Evolutionary conservation across 305 asterid species (phyloP), one percentile per base, ranked within the genome.

Genomic region (Plantago rigida): DNA sequence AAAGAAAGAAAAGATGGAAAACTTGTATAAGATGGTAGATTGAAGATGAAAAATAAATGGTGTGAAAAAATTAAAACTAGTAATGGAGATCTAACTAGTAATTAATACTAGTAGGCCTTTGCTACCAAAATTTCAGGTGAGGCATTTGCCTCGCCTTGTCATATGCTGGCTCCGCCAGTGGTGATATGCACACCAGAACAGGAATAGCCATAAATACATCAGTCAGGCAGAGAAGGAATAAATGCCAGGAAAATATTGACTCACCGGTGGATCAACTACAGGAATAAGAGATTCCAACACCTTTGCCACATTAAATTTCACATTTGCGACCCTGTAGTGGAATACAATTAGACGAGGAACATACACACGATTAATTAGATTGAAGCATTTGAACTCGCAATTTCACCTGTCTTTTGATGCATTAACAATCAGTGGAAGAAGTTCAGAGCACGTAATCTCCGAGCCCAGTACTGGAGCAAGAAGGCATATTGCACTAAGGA

Each of bases 391-490:
- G 11, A 17, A 49, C 15, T 51, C 17, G 19, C 34, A 59, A 67
- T 15, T 13, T 45, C 47, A 86, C 94, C 85, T 78, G 81, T 86
- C 94, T 77, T 86, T 86, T 1, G 92, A 65, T 63, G 92, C 85
- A 47, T 74, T 75, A 63, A 72, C 70, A 14, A 86, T 75, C 61
- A 78, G 82, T 3, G 95, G 95, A 69, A 86, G 70, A 69, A 86
- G 63, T 51, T 71, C 80, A 13, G 92, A 83, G 55, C 92, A 86
- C 39, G 94, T 83, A 29, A 86, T 83, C 78, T 86, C 95, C 3
- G 85, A 56, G 48, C 92, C 95, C 92, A 84, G 71, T 22, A 86
- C 95, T 22, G 95, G 92, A 26, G 95, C 89, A 64, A 86, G 89
- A 46, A 86, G 69, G 11, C 84, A 82, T 69, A 86, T 69, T 53